Evolutionary conservation across 345 rosid species (phyloP).

Genomic region (Viola odorata): DNA sequence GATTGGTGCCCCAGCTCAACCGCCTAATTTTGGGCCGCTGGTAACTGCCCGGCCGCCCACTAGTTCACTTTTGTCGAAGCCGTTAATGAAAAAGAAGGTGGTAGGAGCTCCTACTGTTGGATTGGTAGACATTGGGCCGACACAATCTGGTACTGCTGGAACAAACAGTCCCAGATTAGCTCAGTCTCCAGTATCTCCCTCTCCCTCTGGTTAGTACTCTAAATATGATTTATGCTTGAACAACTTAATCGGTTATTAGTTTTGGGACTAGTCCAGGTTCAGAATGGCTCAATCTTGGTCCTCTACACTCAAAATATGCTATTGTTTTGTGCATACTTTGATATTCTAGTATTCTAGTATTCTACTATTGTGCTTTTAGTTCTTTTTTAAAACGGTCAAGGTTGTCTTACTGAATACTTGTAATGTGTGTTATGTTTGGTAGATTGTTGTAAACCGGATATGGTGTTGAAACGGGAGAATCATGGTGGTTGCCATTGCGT

Average conservation of each 20-base stretch:
- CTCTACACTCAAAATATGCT: not conserved
- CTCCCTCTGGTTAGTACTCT: conserved; percentile 47
- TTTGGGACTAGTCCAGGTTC: not conserved
- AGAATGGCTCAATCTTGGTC: not conserved
- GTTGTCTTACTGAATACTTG: conserved; percentile 3
- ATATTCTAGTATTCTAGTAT: not conserved
- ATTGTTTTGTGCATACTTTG: too few relatives aligned
- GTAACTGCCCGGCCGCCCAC: conserved; percentile 56
- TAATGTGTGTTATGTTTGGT: conserved; percentile 23
- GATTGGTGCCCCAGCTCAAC: conserved; percentile 34
- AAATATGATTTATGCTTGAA: conserved; percentile 5
- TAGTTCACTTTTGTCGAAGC: conserved; percentile 56
- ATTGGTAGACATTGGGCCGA: conserved; percentile 62
- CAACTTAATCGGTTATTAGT: not conserved
- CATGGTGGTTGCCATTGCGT: conserved; percentile 79
- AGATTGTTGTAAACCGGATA: conserved; percentile 83
- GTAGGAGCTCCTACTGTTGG: conserved; percentile 50
- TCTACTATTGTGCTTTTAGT: conserved; percentile 2
- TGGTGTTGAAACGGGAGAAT: conserved; percentile 68
- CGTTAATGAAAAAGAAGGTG: conserved; percentile 49
- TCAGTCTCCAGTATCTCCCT: conserved; percentile 82
- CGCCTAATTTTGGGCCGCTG: conserved; percentile 58
- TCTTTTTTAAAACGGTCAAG: not conserved
- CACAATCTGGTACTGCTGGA: conserved; percentile 41
- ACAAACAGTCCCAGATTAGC: conserved; percentile 51